Base-by-base conservation (phyloP, 306 rosid species). In the Castanea sativa region DNA sequence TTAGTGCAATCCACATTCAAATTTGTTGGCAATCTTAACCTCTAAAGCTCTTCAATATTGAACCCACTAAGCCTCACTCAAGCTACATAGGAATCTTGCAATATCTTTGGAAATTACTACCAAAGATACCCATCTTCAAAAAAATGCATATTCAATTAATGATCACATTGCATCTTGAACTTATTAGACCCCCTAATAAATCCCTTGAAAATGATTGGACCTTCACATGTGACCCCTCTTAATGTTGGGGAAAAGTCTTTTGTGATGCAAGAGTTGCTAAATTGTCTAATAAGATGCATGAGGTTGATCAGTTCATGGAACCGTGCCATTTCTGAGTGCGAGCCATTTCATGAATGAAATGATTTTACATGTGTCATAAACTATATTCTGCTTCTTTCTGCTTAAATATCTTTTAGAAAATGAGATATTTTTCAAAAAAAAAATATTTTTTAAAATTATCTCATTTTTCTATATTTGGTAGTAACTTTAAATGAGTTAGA, bases 381-480 rank as follows among this genome's bases (percentile, higher is more conserved):
- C 0, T 38, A 38, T 38, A 38, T 38, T 38, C 8, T 2, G 2
- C 3, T 38, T 38, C 0, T 38, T 38, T 38, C 0, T 0, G 2
- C 1, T 38, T 38, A 0, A 38, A 7, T 38, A 0, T 38, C 7
- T 38, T 38, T 0, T 7, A 38, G 0, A 38, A 38, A 38, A 6
- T 38, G 0, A 38, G 10, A 0, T 1, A 38, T 38, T 5, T 35
- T 35, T 6, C 8, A 35, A 6, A 35, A 1, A 7, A 2, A 7
- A 6, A 7, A 0, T 25, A 0, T 6, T 38, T 38, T 6, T 6
- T 7, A 38, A 1, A 5, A 1, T 35, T 38, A 29, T 29, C 30
- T 29, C 30, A 1, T 38, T 6, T 33, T 5, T 33, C 0, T 1
- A 33, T 33, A 1, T 5, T 33, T 33, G 2, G 0, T 1, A 1